These are phyloP conservation scores for Daldinia concentrica DNA, from an alignment of 495 filamentous ascomycete genomes.

Conservation along the genomic window DNA sequence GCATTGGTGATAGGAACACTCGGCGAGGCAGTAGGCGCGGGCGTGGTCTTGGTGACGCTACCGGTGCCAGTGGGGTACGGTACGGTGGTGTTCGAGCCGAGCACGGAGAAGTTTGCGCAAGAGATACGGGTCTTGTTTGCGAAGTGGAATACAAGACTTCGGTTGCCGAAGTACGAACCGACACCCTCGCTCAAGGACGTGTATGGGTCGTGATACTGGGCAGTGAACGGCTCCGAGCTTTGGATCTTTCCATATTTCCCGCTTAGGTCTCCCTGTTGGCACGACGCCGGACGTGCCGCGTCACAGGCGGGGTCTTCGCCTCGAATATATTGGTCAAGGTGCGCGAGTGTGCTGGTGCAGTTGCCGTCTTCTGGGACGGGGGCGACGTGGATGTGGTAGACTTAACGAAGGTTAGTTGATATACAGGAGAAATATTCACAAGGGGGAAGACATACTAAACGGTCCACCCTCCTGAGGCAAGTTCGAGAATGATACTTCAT, in stretches of 20 bases:
- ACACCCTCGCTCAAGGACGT: slow-evolving; percentile 65
- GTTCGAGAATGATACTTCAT: slow-evolving; percentile 69
- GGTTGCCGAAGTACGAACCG: slow-evolving; percentile 79
- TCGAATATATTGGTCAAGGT: slow-evolving; percentile 65
- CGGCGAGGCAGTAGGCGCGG: slow-evolving; percentile 17
- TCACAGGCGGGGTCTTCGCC: slow-evolving; percentile 74
- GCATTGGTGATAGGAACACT: slow-evolving; percentile 19
- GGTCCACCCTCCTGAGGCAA: slow-evolving; percentile 72
- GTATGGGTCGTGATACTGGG: slow-evolving; percentile 72
- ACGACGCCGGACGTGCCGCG: slow-evolving; percentile 66
- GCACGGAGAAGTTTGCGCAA: slow-evolving; percentile 72
- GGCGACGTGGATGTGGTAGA: slow-evolving; percentile 82
- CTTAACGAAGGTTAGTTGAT: slow-evolving; percentile 53
- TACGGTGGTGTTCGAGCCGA: slow-evolving; percentile 26
- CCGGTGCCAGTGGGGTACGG: slow-evolving; percentile 28
- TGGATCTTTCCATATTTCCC: slow-evolving; percentile 81
- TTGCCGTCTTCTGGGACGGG: slow-evolving; percentile 79
- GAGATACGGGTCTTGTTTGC: slow-evolving; percentile 74
- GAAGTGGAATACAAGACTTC: slow-evolving; percentile 79
- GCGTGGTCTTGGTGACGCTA: slow-evolving; percentile 10
- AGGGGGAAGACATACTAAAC: slow-evolving; percentile 67
- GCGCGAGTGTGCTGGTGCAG: slow-evolving; percentile 75
- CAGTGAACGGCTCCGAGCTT: slow-evolving; percentile 51
- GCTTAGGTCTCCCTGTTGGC: slow-evolving; percentile 83
- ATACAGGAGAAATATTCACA: background rate